Base-by-base conservation (phyloP, 2,329 filamentous ascomycete genomes). In the Epichloe coenophiala region DNA sequence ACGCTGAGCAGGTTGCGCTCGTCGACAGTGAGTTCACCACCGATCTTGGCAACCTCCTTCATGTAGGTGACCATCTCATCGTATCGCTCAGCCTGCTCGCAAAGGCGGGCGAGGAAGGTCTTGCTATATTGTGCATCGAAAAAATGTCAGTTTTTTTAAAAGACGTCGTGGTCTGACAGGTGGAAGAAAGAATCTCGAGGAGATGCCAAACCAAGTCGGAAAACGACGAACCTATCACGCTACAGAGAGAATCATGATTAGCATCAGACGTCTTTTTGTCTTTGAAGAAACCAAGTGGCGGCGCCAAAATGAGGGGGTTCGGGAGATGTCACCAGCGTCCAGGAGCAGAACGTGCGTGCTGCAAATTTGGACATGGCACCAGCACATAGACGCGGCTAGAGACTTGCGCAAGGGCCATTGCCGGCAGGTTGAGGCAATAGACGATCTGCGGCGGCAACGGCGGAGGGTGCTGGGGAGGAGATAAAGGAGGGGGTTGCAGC, bases 11-110 rank as follows among this genome's bases (percentile, higher is more conserved):
- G 86, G 77, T 97, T 97, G 73, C 91, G 88, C 84, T 98, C 93
- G 72, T 97, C 91, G 63, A 97, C 91, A 59, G 83, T 84, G 65
- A 91, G 84, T 73, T 90, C 86, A 64, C 80, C 78, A 61, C 78
- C 80, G 62, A 84, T 71, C 77, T 95, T 94, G 73, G 91, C 91
- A 66, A 97, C 91, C 85, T 96, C 89, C 88, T 97, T 97, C 93
- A 97, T 97, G 79, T 91, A 96, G 69, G 84, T 89, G 64, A 97
- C 91, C 91, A 97, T 97, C 77, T 97, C 93, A 91, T 98, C 91
- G 77, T 98, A 98, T 70, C 91, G 91, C 82, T 97, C 93, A 71
- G 93, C 93, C 84, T 98, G 93, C 87, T 97, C 93, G 81, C 93
- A 97, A 71, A 98, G 89, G 78, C 93, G 85, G 74, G 93, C 93